Evolutionary conservation across 371 early-diverging fungal species (phyloP).

Genomic region (Mortierella sp.): DNA sequence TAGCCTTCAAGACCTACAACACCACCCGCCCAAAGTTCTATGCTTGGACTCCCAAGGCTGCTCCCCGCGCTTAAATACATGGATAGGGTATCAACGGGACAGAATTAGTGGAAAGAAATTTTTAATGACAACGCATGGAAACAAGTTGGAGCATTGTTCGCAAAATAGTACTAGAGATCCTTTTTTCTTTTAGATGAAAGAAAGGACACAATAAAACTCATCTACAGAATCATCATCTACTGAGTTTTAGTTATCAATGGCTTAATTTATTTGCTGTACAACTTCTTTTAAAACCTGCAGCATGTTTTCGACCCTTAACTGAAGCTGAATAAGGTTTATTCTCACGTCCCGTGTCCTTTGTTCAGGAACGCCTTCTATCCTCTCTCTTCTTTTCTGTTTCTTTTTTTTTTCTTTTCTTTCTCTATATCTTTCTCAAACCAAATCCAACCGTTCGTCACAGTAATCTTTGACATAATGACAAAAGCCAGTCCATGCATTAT

Average conservation of each 20-base stretch:
- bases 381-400: too few species aligned
- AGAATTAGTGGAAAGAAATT: neutral
- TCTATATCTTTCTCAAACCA: neutral
- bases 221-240: neutral
- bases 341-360: too few species aligned
- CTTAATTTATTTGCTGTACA: too few species aligned
- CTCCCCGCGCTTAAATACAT: constrained; percentile 62
- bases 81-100: neutral
- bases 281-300: too few species aligned
- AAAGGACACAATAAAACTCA: constrained; percentile 2
- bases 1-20: constrained; percentile 87
- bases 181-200: neutral
- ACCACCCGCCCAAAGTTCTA: constrained; percentile 87
- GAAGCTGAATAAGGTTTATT: too few species aligned
- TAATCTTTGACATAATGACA: constrained; percentile 6
- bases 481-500: constrained; percentile 45
- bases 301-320: too few species aligned
- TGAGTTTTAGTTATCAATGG: too few species aligned
- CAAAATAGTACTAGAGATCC: constrained; percentile 1
- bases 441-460: too few species aligned
- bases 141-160: constrained; percentile 2
- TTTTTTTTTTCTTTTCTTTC: neutral
- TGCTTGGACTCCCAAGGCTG: constrained; percentile 83
- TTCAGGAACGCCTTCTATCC: too few species aligned
- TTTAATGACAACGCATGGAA: constrained; percentile 2